Evolutionary conservation across 1,284 basidiomycete species (phyloP).

Genomic region (Cryptococcus neoformans): DNA sequence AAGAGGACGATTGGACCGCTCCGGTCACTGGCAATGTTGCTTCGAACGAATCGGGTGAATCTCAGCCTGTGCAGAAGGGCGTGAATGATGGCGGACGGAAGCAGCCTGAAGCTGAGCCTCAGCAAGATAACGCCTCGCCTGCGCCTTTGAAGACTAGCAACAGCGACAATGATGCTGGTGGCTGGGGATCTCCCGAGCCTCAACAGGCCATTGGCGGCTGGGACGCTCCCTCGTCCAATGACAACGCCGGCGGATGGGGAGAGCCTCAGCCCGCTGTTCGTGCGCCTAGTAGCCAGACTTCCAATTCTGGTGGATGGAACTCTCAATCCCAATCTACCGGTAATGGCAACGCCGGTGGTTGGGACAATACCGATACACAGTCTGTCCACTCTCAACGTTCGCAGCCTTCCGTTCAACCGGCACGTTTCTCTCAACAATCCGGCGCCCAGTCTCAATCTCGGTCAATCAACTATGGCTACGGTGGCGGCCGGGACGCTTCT

Average conservation of each 20-base stretch:
- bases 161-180: background rate
- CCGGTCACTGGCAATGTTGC: background rate
- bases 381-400: too few relatives aligned
- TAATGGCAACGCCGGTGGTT: background rate
- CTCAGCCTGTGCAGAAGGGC: background rate
- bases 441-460: too few relatives aligned
- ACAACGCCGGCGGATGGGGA: too few relatives aligned
- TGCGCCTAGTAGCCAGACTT: too few relatives aligned
- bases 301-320: too few relatives aligned
- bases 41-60: background rate
- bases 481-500: too few relatives aligned
- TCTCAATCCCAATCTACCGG: background rate
- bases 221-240: background rate
- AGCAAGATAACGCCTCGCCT: background rate
- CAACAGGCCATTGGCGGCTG: background rate
- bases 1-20: background rate
- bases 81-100: background rate
- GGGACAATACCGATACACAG: background rate
- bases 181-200: background rate
- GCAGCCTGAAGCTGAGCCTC: background rate
- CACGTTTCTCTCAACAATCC: too few relatives aligned
- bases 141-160: background rate
- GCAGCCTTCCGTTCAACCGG: too few relatives aligned
- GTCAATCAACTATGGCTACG: too few relatives aligned
- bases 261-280: too few relatives aligned